Conservation (phyloP, 257 asterid genomes). For the Solanum medicagineum region DNA sequence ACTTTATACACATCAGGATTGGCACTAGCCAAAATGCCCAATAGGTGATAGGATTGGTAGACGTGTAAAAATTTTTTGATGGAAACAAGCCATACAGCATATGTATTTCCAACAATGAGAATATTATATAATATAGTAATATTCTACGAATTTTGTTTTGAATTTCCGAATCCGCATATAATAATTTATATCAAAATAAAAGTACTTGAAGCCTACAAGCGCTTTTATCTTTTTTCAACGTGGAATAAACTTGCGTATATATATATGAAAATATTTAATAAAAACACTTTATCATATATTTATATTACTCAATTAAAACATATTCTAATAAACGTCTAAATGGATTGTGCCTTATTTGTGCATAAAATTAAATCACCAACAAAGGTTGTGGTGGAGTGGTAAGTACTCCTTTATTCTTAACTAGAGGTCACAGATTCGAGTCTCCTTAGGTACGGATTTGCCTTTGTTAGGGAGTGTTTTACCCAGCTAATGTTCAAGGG, state of each 20-base stretch:
- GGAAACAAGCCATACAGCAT: background rate
- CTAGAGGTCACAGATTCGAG: rapidly evolving
- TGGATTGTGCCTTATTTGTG: no score
- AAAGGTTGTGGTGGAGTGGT: no score
- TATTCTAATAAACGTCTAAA: background rate
- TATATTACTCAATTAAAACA: background rate
- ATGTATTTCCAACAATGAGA: background rate
- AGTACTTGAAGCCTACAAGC: background rate
- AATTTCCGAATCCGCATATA: background rate
- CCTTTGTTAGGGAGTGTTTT: no score
- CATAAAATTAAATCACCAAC: background rate
- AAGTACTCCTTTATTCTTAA: no score
- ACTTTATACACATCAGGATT: no score
- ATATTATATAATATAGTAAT: background rate
- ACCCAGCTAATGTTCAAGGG: no score
- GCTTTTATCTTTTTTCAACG: background rate
- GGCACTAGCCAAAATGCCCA: no score
- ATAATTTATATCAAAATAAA: background rate
- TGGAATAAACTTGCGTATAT: background rate
- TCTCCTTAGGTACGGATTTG: no score
- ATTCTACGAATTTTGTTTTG: background rate
- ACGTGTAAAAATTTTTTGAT: background rate
- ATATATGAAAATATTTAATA: background rate
- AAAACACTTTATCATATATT: background rate
- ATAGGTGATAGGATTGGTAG: background rate